These are phyloP conservation scores for Wallemia mellicola DNA, from an alignment of 1,284 basidiomycete genomes.

Conservation along the genomic window DNA sequence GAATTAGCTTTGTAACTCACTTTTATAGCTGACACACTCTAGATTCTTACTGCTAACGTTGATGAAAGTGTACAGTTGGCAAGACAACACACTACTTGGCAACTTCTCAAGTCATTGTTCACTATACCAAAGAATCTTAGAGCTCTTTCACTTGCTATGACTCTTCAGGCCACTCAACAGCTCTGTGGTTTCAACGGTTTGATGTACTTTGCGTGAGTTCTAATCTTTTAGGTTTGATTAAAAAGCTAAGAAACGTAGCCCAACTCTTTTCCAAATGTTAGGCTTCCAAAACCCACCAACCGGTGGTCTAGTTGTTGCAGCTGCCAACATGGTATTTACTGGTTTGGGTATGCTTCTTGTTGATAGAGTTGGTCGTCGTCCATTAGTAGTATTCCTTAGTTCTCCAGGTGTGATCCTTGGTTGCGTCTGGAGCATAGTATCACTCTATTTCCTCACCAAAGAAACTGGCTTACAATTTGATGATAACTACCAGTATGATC, in stretches of 20 bases:
- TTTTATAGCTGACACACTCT: constrained; percentile 8
- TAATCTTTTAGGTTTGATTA: too few species aligned
- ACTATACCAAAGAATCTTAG: neutral
- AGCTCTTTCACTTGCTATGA: constrained; percentile 3
- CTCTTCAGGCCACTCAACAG: constrained; percentile 10
- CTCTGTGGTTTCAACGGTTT: constrained; percentile 17
- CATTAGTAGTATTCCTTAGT: constrained; percentile 13
- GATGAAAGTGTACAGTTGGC: constrained; percentile 5
- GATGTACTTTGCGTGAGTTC: constrained; percentile 6
- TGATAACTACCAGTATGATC: constrained; percentile 7
- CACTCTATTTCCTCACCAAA: constrained; percentile 14
- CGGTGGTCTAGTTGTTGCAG: constrained; percentile 12
- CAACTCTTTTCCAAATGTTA: neutral
- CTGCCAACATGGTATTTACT: constrained; percentile 14
- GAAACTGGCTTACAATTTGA: constrained; percentile 7
- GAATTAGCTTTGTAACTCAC: too few species aligned
- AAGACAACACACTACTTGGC: constrained; percentile 2
- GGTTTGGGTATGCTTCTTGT: constrained; percentile 9
- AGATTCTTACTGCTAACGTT: constrained; percentile 12
- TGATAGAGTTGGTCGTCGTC: constrained; percentile 14
- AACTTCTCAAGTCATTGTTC: constrained; percentile 2
- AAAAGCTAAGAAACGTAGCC: too few species aligned
- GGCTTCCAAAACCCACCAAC: constrained; percentile 14
- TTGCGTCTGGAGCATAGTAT: constrained; percentile 13
- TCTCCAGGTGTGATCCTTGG: constrained; percentile 12